Evolutionary conservation across 768 basidiomycete species (phyloP).

Genomic region (Hericium rajendrae): DNA sequence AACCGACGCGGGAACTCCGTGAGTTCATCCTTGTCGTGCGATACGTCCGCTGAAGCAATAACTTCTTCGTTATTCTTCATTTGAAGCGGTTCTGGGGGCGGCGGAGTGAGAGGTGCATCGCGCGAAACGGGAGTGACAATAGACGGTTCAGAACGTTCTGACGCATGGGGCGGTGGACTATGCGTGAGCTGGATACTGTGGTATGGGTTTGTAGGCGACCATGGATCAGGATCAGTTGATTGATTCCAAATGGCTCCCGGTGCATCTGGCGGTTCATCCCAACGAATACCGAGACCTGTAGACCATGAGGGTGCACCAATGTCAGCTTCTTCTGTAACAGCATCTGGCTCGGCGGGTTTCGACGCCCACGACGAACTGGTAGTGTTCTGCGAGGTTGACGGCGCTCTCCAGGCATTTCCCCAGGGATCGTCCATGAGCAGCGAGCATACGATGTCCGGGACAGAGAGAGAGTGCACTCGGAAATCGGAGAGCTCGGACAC

Average conservation of each 20-base stretch:
- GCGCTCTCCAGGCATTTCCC: constrained; percentile 60
- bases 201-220: constrained; percentile 29
- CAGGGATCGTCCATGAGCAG: constrained; percentile 64
- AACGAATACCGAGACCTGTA: constrained; percentile 30
- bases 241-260: constrained; percentile 34
- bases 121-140: too few relatives aligned
- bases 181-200: neutral
- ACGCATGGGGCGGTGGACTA: neutral
- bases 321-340: constrained; percentile 38
- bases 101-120: too few relatives aligned
- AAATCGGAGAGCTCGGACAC: neutral
- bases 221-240: constrained; percentile 15
- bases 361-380: constrained; percentile 2
- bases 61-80: too few relatives aligned
- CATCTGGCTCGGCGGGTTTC: constrained; percentile 16
- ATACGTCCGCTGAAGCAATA: too few relatives aligned
- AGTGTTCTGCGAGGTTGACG: constrained; percentile 13
- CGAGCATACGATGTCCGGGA: neutral
- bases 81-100: too few relatives aligned
- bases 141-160: too few relatives aligned
- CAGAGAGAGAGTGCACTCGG: neutral
- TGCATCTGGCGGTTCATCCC: constrained; percentile 38
- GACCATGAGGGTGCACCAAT: constrained; percentile 52
- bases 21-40: too few relatives aligned
- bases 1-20: neutral